Base-by-base conservation (phyloP, 2,329 filamentous ascomycete genomes). In the Aspergillus fijiensis region DNA sequence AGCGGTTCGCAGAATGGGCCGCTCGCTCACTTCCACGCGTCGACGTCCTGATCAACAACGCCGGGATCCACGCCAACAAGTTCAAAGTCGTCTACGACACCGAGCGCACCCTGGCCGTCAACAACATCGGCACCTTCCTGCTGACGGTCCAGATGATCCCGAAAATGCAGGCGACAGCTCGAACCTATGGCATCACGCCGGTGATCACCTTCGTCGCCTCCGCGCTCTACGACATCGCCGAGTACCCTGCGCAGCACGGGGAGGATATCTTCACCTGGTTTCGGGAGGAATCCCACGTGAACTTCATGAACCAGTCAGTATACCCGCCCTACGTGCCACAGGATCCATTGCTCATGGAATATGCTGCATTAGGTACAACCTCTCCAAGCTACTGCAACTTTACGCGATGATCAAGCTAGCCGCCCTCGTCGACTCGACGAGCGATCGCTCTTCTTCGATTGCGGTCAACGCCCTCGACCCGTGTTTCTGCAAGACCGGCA, bases 401-500 rank as follows among this genome's bases (percentile, higher is more conserved):
- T 9, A 29, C 27, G 27, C 27, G 27, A 29, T 29, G 27, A 29
- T 29, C 27, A 29, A 29, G 27, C 27, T 29, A 29, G 27, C 27
- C 27, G 27, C 27, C 27, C 27, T 29, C 27, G 27, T 7, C 9
- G 27, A 29, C 27, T 29, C 27, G 1, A 7, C 27, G 27, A 29
- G 9, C 27, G 31, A 47, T 11, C 31, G 33, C 21, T 23, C 47
- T 5, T 21, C 35, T 1, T 23, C 35, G 7, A 47, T 55, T 11
- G 35, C 48, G n/a, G 35, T 55, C 39, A 55, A 55, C 35, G 14
- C 52, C 12, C n/a, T 55, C 4, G 52, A 56, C 14, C 54, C 54
- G 4, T 49, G 42, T 23, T 56, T 56, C 42, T 56, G 54, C n/a
- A 49, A 56, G 45, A 49, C 54, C 4, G 25, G 29, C 7, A 7